Evolutionary conservation across 257 asterid genomes (phyloP).

Genomic region (Cordia subcordata): DNA sequence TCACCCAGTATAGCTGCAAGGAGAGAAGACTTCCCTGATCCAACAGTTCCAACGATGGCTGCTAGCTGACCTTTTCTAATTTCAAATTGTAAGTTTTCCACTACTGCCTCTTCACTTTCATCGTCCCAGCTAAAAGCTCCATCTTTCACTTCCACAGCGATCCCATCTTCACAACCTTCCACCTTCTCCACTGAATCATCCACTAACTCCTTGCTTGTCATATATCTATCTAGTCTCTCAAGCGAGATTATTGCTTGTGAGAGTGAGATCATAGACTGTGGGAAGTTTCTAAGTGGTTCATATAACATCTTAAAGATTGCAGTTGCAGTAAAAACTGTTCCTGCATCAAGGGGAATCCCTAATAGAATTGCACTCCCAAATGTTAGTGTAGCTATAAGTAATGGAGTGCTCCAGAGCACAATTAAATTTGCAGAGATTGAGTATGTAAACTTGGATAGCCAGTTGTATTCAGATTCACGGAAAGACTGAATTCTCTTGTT

Average conservation of each 20-base stretch:
- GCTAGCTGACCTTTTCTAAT: constrained; percentile 71
- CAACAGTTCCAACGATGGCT: constrained; percentile 91
- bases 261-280: constrained; percentile 87
- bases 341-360: constrained; percentile 64
- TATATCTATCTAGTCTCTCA: constrained; percentile 67
- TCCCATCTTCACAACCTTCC: constrained; percentile 45
- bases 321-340: constrained; percentile 76
- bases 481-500: constrained; percentile 67
- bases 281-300: constrained; percentile 84
- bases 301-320: constrained; percentile 74
- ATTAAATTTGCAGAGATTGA: constrained; percentile 55
- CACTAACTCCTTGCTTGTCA: constrained; percentile 74
- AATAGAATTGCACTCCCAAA: constrained; percentile 66
- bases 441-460: constrained; percentile 72
- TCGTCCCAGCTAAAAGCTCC: constrained; percentile 90
- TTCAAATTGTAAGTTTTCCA: constrained; percentile 46
- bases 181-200: constrained; percentile 66
- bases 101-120: constrained; percentile 46
- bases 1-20: constrained; percentile 88
- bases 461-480: constrained; percentile 54
- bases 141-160: constrained; percentile 62
- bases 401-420: constrained; percentile 81
- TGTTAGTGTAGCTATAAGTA: constrained; percentile 58
- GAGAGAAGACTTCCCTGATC: constrained; percentile 92
- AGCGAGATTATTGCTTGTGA: constrained; percentile 89